phyloP scores from a whole-genome alignment of 805 yeast genomes.

The Candida andamanensis region DNA sequence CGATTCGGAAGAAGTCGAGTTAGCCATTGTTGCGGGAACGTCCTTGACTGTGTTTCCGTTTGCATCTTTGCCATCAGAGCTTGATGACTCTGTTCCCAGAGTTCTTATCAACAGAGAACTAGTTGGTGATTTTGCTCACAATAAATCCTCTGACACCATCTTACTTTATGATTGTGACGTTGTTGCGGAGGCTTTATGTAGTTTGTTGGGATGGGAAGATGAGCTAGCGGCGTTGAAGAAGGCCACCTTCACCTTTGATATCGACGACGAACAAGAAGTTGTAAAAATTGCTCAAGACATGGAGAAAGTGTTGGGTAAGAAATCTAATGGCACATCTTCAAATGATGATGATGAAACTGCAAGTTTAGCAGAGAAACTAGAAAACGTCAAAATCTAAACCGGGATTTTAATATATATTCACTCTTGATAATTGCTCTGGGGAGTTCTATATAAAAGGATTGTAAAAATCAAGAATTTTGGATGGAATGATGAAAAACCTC shows the following conservation, averaged over 20 bases:
- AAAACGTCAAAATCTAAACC: no score
- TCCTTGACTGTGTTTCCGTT: constrained; percentile 88
- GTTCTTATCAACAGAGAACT: constrained; percentile 68
- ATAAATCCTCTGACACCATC: constrained; percentile 49
- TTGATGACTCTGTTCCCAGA: constrained; percentile 41
- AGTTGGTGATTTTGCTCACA: constrained; percentile 66
- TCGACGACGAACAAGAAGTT: constrained; percentile 9
- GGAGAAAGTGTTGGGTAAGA: constrained; percentile 6
- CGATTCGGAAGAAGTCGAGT: constrained; percentile 47
- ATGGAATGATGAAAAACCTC: no score
- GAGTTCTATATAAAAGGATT: no score
- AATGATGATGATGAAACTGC: constrained; percentile 8
- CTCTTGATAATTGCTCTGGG: no score
- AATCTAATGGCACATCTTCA: constrained; percentile 1
- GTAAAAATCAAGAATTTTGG: no score
- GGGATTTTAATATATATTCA: no score
- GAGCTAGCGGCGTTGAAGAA: constrained; percentile 43
- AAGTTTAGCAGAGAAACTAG: constrained; percentile 1
- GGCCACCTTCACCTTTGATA: constrained; percentile 10
- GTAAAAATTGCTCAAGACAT: constrained; percentile 11
- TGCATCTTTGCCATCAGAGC: constrained; percentile 74
- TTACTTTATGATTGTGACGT: constrained; percentile 61
- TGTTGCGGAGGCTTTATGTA: constrained; percentile 51
- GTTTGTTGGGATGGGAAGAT: constrained; percentile 58
- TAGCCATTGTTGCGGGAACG: constrained; percentile 89